phyloP scores from a whole-genome alignment of 805 yeast genomes.

The Kuraishia ogatae region DNA sequence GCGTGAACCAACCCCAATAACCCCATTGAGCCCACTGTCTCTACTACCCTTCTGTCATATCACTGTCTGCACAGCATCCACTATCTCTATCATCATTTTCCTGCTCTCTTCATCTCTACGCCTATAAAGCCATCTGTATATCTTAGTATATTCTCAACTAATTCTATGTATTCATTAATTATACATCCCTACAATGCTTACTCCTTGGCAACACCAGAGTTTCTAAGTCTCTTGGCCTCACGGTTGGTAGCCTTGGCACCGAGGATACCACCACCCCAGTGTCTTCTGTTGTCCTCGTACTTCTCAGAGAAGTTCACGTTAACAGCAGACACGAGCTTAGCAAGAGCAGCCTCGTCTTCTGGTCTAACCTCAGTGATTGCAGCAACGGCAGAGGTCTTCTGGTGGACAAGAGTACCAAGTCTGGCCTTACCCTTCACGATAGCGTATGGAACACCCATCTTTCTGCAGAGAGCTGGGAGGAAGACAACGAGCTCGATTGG shows the following conservation, averaged over 20 bases:
- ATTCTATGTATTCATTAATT: neutral
- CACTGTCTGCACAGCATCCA: no score
- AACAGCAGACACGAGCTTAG: conserved; percentile 87
- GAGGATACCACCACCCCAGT: conserved; percentile 99
- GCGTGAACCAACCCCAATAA: no score
- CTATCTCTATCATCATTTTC: no score
- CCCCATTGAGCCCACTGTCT: no score
- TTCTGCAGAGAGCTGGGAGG: conserved; percentile 98
- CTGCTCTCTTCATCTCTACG: no score
- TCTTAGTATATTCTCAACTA: no score
- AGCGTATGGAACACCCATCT: conserved; percentile 99
- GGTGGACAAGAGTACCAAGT: conserved; percentile 95
- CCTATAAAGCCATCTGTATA: no score
- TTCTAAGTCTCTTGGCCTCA: conserved; percentile 43
- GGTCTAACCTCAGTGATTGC: conserved; percentile 93
- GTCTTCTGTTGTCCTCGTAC: conserved; percentile 94
- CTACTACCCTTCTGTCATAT: no score
- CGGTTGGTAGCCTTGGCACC: conserved; percentile 91
- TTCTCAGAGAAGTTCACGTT: conserved; percentile 89
- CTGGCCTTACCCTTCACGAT: conserved; percentile 98
- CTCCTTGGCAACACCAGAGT: neutral
- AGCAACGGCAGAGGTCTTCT: conserved; percentile 95
- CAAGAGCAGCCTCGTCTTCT: conserved; percentile 92
- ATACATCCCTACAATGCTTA: neutral
- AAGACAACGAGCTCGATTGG: conserved; percentile 96